A percentile compares a stretch with the other conserved stretches of the same genome.
Evolutionary conservation across 306 rosid genomes (phyloP).

Genomic region (Ziziphus jujuba): DNA sequence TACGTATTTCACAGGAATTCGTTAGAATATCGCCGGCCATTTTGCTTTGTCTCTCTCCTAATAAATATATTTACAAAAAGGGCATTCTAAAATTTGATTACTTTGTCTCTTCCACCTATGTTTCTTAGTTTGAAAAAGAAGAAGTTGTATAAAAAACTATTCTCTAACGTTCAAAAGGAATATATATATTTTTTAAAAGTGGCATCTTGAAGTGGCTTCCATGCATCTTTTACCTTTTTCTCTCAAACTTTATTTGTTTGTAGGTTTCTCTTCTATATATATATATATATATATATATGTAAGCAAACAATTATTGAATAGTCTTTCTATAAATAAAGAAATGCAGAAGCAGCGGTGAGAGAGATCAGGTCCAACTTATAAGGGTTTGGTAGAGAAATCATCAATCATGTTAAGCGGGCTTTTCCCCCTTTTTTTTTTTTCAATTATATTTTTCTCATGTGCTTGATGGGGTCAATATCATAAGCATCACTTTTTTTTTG

Average conservation of each 20-base stretch:
- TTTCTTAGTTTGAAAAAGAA: neutral
- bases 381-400: neutral
- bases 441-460: conserved; percentile 18
- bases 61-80: neutral
- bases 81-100: neutral
- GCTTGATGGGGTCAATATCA: conserved; percentile 40
- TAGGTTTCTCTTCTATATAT: neutral
- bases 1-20: conserved; percentile 22
- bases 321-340: neutral
- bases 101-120: neutral
- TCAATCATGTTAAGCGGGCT: neutral
- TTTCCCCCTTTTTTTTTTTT: neutral
- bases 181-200: too few species aligned
- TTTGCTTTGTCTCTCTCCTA: conserved; percentile 13
- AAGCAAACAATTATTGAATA: neutral
- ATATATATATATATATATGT: too few species aligned
- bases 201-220: conserved; percentile 6
- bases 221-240: conserved; percentile 8
- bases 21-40: conserved; percentile 25
- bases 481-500: conserved; percentile 35
- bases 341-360: neutral
- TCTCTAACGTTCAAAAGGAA: neutral
- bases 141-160: neutral
- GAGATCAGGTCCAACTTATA: neutral
- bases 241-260: neutral